These are phyloP conservation scores for Malbranchea zuffiana DNA, from an alignment of 2,329 filamentous ascomycete genomes.

Conservation along the genomic window DNA sequence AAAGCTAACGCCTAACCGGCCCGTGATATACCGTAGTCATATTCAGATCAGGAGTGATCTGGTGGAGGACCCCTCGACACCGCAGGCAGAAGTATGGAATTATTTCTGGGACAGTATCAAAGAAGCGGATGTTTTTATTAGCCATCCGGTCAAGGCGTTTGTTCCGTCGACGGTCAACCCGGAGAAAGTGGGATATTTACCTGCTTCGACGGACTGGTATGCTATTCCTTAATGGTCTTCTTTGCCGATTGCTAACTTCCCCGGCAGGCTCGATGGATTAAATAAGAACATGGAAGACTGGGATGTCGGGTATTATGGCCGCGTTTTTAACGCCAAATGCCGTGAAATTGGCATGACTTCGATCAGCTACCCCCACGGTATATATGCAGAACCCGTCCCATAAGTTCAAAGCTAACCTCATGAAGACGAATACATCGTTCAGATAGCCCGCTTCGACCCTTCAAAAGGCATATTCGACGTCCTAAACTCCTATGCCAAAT, in stretches of 20 bases:
- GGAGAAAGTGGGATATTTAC: slow-evolving; percentile 61
- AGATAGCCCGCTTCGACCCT: slow-evolving; percentile 73
- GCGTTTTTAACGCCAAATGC: slow-evolving; percentile 56
- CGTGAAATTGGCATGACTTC: slow-evolving; percentile 44
- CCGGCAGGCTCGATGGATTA: slow-evolving; percentile 56
- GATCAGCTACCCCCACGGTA: slow-evolving; percentile 31
- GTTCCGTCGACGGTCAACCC: slow-evolving; percentile 57
- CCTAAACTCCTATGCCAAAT: slow-evolving; percentile 63
- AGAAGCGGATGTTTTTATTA: slow-evolving; percentile 66
- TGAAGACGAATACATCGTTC: slow-evolving; percentile 60
- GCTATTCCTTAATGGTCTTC: neutral
- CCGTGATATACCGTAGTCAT: slow-evolving; percentile 70
- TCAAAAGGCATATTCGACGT: slow-evolving; percentile 73
- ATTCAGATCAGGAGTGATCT: slow-evolving; percentile 73
- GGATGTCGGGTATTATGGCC: slow-evolving; percentile 62
- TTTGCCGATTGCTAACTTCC: slow-evolving; percentile 14
- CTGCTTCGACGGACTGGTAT: slow-evolving; percentile 69
- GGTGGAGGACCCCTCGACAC: slow-evolving; percentile 49
- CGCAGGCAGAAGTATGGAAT: slow-evolving; percentile 63
- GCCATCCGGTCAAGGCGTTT: slow-evolving; percentile 65
- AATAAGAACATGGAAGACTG: slow-evolving; percentile 64
- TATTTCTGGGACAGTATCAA: slow-evolving; percentile 64
- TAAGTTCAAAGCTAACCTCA: slow-evolving; percentile 13
- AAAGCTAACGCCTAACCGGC: slow-evolving; percentile 56
- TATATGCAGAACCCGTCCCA: slow-evolving; percentile 43